Percentiles rank a stretch among this genome's conserved stretches.
These are phyloP conservation scores for Tephrocybe sp. DNA, from an alignment of 768 basidiomycete species.

Conservation along the genomic window DNA sequence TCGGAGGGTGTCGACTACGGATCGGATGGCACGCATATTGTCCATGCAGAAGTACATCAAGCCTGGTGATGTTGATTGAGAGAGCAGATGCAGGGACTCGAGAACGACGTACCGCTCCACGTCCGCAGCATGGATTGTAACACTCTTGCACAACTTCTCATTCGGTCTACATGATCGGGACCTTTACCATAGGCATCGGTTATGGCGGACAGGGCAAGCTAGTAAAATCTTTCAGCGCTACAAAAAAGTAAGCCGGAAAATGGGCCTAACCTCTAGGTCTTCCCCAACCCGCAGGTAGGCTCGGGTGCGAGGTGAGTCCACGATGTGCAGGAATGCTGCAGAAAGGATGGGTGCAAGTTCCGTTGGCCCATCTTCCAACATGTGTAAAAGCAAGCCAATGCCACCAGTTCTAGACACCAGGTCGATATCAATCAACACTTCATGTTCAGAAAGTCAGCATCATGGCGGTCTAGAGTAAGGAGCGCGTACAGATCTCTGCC, in stretches of 20 bases:
- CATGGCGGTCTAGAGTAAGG: background rate
- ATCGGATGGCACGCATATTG: conserved; percentile 81
- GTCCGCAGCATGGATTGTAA: conserved; percentile 84
- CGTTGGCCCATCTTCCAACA: conserved; percentile 85
- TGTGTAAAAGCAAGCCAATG: conserved; percentile 82
- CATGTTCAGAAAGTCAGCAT: conserved; percentile 4
- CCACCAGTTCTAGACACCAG: conserved; percentile 81
- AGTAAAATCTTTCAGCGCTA: background rate
- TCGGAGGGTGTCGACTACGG: conserved; percentile 80
- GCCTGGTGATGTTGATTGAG: conserved; percentile 41
- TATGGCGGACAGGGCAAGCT: conserved; percentile 87
- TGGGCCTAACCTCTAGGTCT: conserved; percentile 84
- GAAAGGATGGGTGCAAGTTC: conserved; percentile 81
- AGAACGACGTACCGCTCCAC: conserved; percentile 80
- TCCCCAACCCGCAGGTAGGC: conserved; percentile 75
- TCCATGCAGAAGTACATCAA: conserved; percentile 94
- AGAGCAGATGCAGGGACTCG: background rate
- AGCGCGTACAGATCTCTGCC: conserved; percentile 78
- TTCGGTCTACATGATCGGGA: conserved; percentile 72
- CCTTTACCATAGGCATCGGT: conserved; percentile 93
- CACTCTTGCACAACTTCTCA: conserved; percentile 76
- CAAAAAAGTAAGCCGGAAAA: background rate
- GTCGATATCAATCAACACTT: conserved; percentile 88
- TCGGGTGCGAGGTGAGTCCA: conserved; percentile 84
- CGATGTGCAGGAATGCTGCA: conserved; percentile 76